Evolutionary conservation across 495 filamentous ascomycete species (phyloP), one percentile per base, ranked within the genome.

Genomic region (Aspergillus ellipticus): DNA sequence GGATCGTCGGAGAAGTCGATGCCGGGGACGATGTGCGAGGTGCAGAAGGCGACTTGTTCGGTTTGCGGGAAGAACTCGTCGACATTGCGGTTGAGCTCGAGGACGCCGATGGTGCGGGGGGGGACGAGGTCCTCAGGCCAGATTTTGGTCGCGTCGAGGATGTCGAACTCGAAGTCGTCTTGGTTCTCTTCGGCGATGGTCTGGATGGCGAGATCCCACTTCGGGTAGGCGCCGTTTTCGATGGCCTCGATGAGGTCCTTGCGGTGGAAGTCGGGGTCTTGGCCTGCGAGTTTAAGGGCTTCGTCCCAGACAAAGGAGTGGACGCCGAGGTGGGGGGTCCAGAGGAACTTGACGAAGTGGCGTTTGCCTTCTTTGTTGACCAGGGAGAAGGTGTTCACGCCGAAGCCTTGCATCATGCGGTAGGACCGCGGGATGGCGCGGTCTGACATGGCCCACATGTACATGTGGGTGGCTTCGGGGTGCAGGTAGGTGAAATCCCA

Each of bases 321-420:
- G 0, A 89, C 84, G 29, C 89, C 88, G 13, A 89, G 74, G 22
- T 83, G 81, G 0, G 89, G 87, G 0, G 77, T 86, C 56, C 75
- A 89, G 65, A 81, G 76, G 70, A 89, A 90, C 67, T 92, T 92
- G 63, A 90, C 85, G 60, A 89, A 89, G 43, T 76, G 69, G 21
- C 82, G 75, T 59, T 85, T 78, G 31, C 83, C 84, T 54, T 86
- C 74, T 45, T 72, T 76, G 53, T 89, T 89, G 47, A 78, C 73
- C 4, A 91, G 71, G 1, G 79, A 85, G 64, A 74, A 91, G 0
- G 88, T 90, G 64, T 90, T 89, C 51, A 90, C 88, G 21, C 88
- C 88, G 55, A 90, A 91, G 0, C 88, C 88, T 65, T 90, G 84
- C 84, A 90, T 90, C 85, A 89, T 90, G 17, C 82, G 82, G 60